Base-by-base conservation (phyloP, 2,329 filamentous ascomycete species). In the Aspergillus piperis region DNA sequence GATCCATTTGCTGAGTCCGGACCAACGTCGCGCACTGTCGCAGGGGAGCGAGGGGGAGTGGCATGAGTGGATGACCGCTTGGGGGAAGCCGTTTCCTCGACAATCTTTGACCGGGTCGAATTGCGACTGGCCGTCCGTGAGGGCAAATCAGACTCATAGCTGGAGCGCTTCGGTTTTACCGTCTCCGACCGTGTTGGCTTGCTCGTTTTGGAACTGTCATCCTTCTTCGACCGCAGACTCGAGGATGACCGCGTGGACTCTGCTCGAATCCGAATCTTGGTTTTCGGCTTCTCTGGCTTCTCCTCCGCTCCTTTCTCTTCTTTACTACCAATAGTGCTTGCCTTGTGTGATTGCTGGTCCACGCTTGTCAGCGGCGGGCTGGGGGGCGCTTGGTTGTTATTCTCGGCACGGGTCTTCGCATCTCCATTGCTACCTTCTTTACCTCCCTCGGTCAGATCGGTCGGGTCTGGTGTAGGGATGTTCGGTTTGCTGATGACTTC, bases 401-500 rank as follows among this genome's bases (percentile, higher is more conserved):
- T 67, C 51, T 71, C 69, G 4, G 65, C 66, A 36, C 67, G 70
- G 38, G 64, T 58, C 27, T 70, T 62, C 56, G 58, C 63, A 49
- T 63, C 60, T 50, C 64, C 68, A 61, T 71, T 70, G 54, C 67
- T 61, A 50, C 78, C 75, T 47, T 82, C 80, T 57, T 61, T 64
- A 54, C 79, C 80, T 23, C 76, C 77, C 21, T 81, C 80, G 54
- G 87, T 86, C 21, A 90, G 68, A 70, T 92, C 89, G 21, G 89
- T 92, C 21, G 88, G 83, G 62, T 92, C 89, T 17, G 90, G 90
- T 1, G 90, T 92, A 63, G 86, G 82, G 61, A 81, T 76, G 58
- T 74, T 73, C 32, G 70, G 69, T 58, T 75, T 63, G 71, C 86
- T 83, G 57, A 96, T 86, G 48, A 87, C 86, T 78, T 97, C 94